Percentiles rank a stretch among this genome's conserved stretches.
phyloP scores from a whole-genome alignment of 345 rosid species.

The Cardamine resedifolia region DNA sequence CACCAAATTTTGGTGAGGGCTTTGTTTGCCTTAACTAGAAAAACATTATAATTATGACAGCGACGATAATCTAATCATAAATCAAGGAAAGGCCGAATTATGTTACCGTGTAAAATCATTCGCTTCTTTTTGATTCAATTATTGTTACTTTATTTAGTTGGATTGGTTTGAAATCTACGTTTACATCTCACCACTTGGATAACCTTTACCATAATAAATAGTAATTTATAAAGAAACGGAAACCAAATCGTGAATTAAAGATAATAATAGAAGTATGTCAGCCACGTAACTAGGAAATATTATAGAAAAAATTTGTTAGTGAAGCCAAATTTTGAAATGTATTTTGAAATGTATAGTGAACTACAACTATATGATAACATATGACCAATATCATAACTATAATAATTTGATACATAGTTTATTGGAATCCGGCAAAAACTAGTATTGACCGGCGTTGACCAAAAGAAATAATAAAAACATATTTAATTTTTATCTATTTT shows the following conservation, averaged over 20 bases:
- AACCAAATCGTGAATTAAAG: slow-evolving; percentile 10
- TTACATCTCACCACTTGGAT: slow-evolving; percentile 16
- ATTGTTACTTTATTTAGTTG: slow-evolving; percentile 27
- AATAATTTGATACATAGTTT: too few species aligned
- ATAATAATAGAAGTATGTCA: slow-evolving; percentile 5
- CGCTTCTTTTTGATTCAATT: slow-evolving; percentile 14
- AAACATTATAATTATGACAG: slow-evolving; percentile 29
- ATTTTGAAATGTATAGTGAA: too few species aligned
- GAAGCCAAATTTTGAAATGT: too few species aligned
- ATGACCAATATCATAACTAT: too few species aligned
- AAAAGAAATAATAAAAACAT: too few species aligned
- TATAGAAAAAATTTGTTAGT: too few species aligned
- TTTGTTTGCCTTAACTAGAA: slow-evolving; percentile 23
- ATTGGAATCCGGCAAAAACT: too few species aligned
- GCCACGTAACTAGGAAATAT: not conserved
- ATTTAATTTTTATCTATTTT: too few species aligned
- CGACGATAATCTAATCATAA: slow-evolving; percentile 11
- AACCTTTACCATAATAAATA: not conserved
- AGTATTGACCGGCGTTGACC: too few species aligned
- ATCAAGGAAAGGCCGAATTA: slow-evolving; percentile 16
- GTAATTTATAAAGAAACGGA: not conserved
- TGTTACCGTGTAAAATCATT: slow-evolving; percentile 29
- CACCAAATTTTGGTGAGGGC: slow-evolving; percentile 20
- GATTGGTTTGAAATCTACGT: slow-evolving; percentile 33
- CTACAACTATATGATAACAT: too few species aligned